Evolutionary conservation across 1,139 yeast species (phyloP).

Genomic region (Meyerozyma carpophila): DNA sequence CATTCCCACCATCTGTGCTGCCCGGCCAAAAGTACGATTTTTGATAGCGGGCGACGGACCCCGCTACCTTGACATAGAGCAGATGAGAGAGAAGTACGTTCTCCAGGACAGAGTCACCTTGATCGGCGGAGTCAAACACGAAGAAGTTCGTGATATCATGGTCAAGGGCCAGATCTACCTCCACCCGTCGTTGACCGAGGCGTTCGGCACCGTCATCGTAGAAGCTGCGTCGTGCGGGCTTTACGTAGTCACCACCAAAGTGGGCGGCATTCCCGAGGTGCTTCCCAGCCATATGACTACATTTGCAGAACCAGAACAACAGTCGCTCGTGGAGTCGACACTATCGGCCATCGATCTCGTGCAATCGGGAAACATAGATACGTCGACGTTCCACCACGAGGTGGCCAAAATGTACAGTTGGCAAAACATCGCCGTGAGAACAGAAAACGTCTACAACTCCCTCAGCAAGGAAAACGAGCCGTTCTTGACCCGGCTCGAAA

Average conservation of each 20-base stretch:
- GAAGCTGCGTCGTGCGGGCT: constrained; percentile 98
- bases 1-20: constrained; percentile 75
- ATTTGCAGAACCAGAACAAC: constrained; percentile 81
- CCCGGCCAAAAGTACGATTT: constrained; percentile 63
- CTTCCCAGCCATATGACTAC: constrained; percentile 91
- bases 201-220: constrained; percentile 94
- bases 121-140: constrained; percentile 86
- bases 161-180: constrained; percentile 88
- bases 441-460: constrained; percentile 73
- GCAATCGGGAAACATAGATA: constrained; percentile 56
- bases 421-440: constrained; percentile 82
- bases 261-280: constrained; percentile 98
- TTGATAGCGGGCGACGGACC: constrained; percentile 98
- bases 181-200: constrained; percentile 94
- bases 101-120: constrained; percentile 84
- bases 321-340: constrained; percentile 68
- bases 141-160: constrained; percentile 90
- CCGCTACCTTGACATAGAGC: constrained; percentile 86
- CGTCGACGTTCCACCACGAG: constrained; percentile 71
- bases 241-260: constrained; percentile 89
- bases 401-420: constrained; percentile 86
- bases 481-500: constrained; percentile 43
- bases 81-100: constrained; percentile 84
- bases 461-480: constrained; percentile 46
- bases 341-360: constrained; percentile 58